Conservation (phyloP, 2,329 filamentous ascomycete species). For the Microdochium bolleyi region DNA sequence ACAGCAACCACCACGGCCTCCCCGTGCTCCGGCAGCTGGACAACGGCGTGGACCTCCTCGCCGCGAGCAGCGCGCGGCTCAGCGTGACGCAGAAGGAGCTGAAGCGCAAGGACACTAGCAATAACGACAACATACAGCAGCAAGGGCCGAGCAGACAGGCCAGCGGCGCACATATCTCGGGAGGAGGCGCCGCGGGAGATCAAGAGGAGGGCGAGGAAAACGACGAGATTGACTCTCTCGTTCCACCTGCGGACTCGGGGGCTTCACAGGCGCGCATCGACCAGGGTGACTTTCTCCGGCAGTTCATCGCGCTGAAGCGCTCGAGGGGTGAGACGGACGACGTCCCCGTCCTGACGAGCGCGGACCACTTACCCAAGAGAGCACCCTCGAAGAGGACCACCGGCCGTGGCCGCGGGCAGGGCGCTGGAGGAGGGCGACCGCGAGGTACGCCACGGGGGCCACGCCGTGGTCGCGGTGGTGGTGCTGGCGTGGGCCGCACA, state of each 20-base stretch:
- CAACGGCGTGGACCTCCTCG: conserved; percentile 61
- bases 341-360: conserved; percentile 41
- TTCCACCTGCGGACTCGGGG: conserved; percentile 37
- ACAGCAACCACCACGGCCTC: too few relatives aligned
- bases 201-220: conserved; percentile 12
- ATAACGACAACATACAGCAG: background rate
- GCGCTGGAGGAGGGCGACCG: background rate
- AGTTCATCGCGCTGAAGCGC: conserved; percentile 56
- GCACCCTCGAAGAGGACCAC: background rate
- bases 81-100: conserved; percentile 58
- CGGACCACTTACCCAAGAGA: background rate
- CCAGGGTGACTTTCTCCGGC: conserved; percentile 49
- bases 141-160: conserved; percentile 7
- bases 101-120: conserved; percentile 29
- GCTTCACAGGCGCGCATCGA: conserved; percentile 32
- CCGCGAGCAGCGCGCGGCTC: conserved; percentile 62
- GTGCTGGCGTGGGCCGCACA: background rate
- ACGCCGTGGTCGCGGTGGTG: background rate
- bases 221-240: conserved; percentile 26
- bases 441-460: background rate
- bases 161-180: conserved; percentile 12
- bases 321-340: conserved; percentile 56
- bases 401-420: background rate
- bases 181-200: background rate
- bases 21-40: conserved; percentile 42